These are phyloP conservation scores for Neurospora hispaniola DNA, from an alignment of 495 filamentous ascomycete species.

Conservation along the genomic window DNA sequence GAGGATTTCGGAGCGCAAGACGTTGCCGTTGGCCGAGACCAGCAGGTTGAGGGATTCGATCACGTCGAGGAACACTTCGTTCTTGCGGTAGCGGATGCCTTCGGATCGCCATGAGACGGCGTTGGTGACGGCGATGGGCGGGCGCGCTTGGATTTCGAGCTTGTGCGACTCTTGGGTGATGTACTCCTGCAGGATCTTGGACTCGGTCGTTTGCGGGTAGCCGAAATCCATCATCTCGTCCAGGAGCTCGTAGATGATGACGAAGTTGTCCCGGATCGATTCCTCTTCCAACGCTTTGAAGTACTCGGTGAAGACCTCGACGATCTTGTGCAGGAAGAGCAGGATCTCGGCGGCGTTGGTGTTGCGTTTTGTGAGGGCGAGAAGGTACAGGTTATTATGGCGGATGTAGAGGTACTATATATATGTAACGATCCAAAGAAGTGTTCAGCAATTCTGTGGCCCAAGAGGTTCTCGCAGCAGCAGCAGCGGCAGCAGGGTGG, in stretches of 20 bases:
- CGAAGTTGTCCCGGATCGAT: slow-evolving; percentile 98
- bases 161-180: slow-evolving; percentile 99
- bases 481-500: not conserved
- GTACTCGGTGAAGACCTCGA: slow-evolving; percentile 99
- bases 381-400: slow-evolving; percentile 98
- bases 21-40: slow-evolving; percentile 89
- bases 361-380: slow-evolving; percentile 96
- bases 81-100: slow-evolving; percentile 93
- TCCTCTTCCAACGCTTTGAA: slow-evolving; percentile 99
- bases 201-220: slow-evolving; percentile 97
- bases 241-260: slow-evolving; percentile 96
- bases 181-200: slow-evolving; percentile 98
- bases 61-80: slow-evolving; percentile 81
- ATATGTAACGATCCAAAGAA: not conserved
- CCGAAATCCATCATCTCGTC: slow-evolving; percentile 99
- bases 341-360: slow-evolving; percentile 98
- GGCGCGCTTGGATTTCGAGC: slow-evolving; percentile 93
- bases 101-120: slow-evolving; percentile 97
- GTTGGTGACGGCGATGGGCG: slow-evolving; percentile 98
- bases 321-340: slow-evolving; percentile 94
- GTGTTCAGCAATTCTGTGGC: slow-evolving; percentile 1
- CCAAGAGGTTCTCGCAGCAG: not conserved
- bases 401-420: slow-evolving; percentile 95
- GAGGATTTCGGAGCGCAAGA: slow-evolving; percentile 92
- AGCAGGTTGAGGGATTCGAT: slow-evolving; percentile 95